Evolutionary conservation across 1,284 basidiomycete genomes (phyloP), one percentile per base, ranked within the genome.

Genomic region (Xerocomus alliaceus): DNA sequence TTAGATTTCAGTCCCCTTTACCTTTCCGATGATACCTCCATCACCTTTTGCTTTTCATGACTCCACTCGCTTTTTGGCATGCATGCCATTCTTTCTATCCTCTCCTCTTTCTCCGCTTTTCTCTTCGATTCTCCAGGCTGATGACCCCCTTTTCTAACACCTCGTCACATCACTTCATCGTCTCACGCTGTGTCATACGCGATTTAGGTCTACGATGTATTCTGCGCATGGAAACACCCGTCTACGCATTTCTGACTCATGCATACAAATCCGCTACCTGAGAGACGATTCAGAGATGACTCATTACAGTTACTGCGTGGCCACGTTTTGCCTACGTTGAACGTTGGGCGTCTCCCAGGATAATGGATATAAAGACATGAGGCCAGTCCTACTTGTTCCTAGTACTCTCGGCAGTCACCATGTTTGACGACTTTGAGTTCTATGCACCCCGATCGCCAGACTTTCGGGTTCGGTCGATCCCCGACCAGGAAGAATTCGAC

Each of bases 21-120:
- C 81, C 82, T 83, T 78, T 68, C 83, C 81, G 83, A 90, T 88
- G 88, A 91, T 91, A 91, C 89, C 89, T 89, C 80, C 82, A 81
- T 83, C 78, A 69, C 78, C 75, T 74, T 76, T 70, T 77, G 62
- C 73, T 70, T 60, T 63, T 73, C 63, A 62, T 60, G 71, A 60
- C 61, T 69, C 69, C 71, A 68, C 72, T 75, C 65, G 65, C 71
- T 61, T 73, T 63, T 53, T 65, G 66, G 71, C 70, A 65, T 71
- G 62, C 61, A 68, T 58, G 64, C 58, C 67, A 41, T 61, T 65
- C 69, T 72, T 71, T 68, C 31, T 64, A 35, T 35, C 46, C 22
- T 48, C n/a, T 42, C 35, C 22, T 46, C 44, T 49, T 29, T 61
- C 29, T 47, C 54, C 35, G 18, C 42, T 50, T 60, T 55, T 35